Conservation (phyloP, 1,139 yeast species). For the Candida sanyaensis region DNA sequence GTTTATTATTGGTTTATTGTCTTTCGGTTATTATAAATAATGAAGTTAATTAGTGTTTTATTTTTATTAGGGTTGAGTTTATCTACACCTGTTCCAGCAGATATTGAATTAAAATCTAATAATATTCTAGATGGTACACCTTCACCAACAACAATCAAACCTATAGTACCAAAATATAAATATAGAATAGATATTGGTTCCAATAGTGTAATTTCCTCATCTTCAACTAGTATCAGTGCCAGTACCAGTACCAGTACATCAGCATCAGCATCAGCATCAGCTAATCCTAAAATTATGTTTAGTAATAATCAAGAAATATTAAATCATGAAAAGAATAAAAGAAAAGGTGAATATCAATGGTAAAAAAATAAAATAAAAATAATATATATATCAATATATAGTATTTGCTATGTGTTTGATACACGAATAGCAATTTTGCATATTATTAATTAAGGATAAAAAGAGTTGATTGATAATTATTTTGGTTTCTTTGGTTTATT, state of each 20-base stretch:
- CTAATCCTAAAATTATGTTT: slow-evolving; percentile 13
- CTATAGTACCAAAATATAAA: slow-evolving; percentile 13
- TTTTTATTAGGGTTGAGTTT: slow-evolving; percentile 3
- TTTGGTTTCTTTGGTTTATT: neutral
- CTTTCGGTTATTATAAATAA: neutral
- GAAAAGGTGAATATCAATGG: slow-evolving; percentile 2
- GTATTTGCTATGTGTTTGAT: slow-evolving; percentile 3
- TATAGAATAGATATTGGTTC: neutral
- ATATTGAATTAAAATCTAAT: slow-evolving; percentile 21
- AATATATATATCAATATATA: no score
- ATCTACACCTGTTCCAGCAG: slow-evolving; percentile 29
- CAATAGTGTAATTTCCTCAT: neutral
- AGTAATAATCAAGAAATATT: slow-evolving; percentile 18
- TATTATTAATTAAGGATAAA: no score
- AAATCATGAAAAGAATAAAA: slow-evolving; percentile 1
- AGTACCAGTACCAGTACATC: no score
- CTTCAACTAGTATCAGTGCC: no score
- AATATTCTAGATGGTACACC: slow-evolving; percentile 11
- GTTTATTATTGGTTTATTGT: no score
- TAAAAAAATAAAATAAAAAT: no score
- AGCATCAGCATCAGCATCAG: neutral
- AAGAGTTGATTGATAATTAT: neutral
- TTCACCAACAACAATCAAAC: slow-evolving; percentile 19
- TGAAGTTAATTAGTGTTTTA: neutral
- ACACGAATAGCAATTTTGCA: neutral